Conservation (phyloP, 163 green algal genomes). For the Smithsoniella earleae region DNA sequence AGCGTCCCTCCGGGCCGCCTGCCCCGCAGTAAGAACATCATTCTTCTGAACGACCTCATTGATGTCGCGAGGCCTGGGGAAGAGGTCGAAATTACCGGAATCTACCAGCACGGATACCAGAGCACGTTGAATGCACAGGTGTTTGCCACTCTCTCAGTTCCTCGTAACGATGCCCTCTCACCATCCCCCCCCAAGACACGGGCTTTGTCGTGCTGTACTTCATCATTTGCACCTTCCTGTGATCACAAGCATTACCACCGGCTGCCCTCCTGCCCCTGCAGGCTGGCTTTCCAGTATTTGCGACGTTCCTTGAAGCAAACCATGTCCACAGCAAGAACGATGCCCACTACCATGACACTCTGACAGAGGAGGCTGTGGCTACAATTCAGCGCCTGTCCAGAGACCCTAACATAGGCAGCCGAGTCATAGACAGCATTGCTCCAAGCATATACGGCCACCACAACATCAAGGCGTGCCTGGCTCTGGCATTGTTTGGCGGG, state of each 20-base stretch:
- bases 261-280: no score
- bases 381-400: constrained; percentile 69
- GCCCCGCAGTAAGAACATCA: constrained; percentile 92
- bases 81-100: constrained; percentile 77
- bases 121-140: constrained; percentile 57
- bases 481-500: constrained; percentile 89
- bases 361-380: constrained; percentile 90
- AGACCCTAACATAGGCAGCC: constrained; percentile 44
- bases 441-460: constrained; percentile 96
- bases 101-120: constrained; percentile 90
- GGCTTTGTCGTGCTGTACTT: no score
- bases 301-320: constrained; percentile 91
- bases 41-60: constrained; percentile 94
- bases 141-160: no score
- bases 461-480: constrained; percentile 91
- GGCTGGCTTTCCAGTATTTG: constrained; percentile 93
- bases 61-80: constrained; percentile 84
- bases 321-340: constrained; percentile 48
- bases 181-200: no score
- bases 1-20: constrained; percentile 81
- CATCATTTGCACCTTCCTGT: no score
- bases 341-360: constrained; percentile 45
- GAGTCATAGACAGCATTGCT: constrained; percentile 90
- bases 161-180: no score
- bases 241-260: no score